phyloP scores from a whole-genome alignment of 169 alveolate species.

The Plasmodium coatneyi region DNA sequence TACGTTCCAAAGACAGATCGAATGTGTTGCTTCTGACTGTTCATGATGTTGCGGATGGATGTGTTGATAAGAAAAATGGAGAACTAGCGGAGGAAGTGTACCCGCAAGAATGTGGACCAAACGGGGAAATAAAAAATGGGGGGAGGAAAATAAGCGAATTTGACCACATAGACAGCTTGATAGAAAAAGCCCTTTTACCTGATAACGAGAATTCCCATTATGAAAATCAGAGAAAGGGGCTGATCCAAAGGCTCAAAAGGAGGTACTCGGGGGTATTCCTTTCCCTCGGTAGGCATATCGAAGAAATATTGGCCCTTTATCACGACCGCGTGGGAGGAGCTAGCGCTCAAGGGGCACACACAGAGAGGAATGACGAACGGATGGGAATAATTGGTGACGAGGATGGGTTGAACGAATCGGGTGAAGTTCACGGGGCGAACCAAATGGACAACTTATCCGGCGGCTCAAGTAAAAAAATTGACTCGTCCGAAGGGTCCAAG shows the following conservation, averaged over 20 bases:
- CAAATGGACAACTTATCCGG: neutral
- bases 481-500: neutral
- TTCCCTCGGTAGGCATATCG: conserved; percentile 11
- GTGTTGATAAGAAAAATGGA: neutral
- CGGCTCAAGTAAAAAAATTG: neutral
- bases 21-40: conserved; percentile 33
- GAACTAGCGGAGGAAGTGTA: neutral
- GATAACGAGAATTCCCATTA: neutral
- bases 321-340: neutral
- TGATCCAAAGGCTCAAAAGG: conserved; percentile 35
- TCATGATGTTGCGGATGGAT: neutral
- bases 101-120: neutral
- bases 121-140: neutral
- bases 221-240: conserved; percentile 14
- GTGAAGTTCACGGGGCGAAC: neutral
- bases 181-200: conserved; percentile 13
- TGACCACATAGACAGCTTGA: conserved; percentile 22
- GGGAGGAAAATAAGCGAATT: neutral
- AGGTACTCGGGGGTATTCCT: conserved; percentile 8
- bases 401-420: neutral
- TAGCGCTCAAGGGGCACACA: neutral
- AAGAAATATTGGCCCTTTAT: conserved; percentile 43
- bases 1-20: conserved; percentile 5
- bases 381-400: neutral
- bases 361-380: neutral